phyloP scores from a whole-genome alignment of 345 rosid genomes.

The Dipteronia dyeriana region DNA sequence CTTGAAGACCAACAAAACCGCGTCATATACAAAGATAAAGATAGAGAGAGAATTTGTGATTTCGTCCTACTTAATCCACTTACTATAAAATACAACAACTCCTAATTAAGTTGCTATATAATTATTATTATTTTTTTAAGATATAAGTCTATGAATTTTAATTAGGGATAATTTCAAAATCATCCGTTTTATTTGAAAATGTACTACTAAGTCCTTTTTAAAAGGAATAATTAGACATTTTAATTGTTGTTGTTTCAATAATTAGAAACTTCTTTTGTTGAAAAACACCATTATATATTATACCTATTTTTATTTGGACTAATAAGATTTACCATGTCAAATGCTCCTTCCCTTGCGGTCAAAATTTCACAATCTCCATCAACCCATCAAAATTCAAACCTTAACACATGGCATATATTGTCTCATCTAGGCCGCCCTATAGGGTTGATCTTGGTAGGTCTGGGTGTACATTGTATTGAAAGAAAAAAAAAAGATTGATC shows the following conservation, averaged over 20 bases:
- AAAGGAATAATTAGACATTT: no score
- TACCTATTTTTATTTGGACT: background rate
- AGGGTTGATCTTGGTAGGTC: no score
- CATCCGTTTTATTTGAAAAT: background rate
- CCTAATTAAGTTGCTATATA: background rate
- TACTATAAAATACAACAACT: background rate
- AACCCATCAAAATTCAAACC: no score
- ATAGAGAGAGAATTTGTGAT: background rate
- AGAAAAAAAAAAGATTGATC: no score
- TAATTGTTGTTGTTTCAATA: background rate
- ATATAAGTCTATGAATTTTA: no score
- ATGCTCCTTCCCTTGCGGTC: no score
- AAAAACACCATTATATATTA: background rate
- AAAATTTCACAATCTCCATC: no score
- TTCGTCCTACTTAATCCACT: constrained; percentile 14
- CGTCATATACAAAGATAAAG: background rate
- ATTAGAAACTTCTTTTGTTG: no score
- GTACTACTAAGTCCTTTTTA: background rate
- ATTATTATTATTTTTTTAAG: background rate
- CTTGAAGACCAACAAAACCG: background rate
- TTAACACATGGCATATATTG: no score
- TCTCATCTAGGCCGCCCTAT: no score
- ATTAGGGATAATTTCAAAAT: background rate
- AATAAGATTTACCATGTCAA: no score
- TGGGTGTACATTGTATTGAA: no score